Conservation (phyloP, 768 basidiomycete species). For the Pleurotus salmoneostramineus region DNA sequence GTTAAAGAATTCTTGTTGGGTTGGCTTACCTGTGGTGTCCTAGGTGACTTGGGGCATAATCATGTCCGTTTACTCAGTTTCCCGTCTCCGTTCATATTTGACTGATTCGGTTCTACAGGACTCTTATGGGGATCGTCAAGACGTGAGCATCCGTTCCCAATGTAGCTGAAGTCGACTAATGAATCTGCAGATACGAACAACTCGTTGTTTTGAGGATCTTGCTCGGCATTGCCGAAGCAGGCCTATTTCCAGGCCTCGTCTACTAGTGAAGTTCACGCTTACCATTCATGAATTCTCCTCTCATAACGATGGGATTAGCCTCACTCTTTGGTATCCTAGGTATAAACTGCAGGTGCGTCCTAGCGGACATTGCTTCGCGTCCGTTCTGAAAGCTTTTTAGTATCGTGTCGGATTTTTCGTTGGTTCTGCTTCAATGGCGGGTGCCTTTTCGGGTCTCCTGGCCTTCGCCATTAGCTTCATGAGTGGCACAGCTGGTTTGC, state of each 20-base stretch:
- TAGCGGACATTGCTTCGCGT: neutral
- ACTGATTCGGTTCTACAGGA: constrained; percentile 30
- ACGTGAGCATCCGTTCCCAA: constrained; percentile 32
- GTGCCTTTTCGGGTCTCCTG: constrained; percentile 56
- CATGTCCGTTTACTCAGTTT: constrained; percentile 34
- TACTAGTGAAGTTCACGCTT: constrained; percentile 49
- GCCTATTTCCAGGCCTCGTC: constrained; percentile 68
- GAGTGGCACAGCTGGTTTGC: constrained; percentile 37
- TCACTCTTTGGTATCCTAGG: constrained; percentile 69
- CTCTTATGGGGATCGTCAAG: constrained; percentile 64
- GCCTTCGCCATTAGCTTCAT: constrained; percentile 55
- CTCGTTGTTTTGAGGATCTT: constrained; percentile 54
- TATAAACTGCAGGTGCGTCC: constrained; percentile 44
- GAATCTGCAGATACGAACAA: constrained; percentile 48
- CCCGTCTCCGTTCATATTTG: neutral
- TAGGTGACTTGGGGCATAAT: constrained; percentile 64
- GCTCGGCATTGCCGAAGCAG: constrained; percentile 66
- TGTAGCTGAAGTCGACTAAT: neutral
- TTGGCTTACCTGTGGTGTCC: neutral
- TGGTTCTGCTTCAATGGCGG: neutral
- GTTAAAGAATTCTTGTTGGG: neutral
- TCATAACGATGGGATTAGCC: constrained; percentile 23
- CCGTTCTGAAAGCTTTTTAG: neutral
- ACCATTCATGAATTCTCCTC: neutral
- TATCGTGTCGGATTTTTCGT: constrained; percentile 22